A percentile compares a stretch with the other conserved stretches of the same genome.
These are phyloP conservation scores for Narthecium ossifragum DNA, from an alignment of 106 monocot species.

Conservation along the genomic window DNA sequence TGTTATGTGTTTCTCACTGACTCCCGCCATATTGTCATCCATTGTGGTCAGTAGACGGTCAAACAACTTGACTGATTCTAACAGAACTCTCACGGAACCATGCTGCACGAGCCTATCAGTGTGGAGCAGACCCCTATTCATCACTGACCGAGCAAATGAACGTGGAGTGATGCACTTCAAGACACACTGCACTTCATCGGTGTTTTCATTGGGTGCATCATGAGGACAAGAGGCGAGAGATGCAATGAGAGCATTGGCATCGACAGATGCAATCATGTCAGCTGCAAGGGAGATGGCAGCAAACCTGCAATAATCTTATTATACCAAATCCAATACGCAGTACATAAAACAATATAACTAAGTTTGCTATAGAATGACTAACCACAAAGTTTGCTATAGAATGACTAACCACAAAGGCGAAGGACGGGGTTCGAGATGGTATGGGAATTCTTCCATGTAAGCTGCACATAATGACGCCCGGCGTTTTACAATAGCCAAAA, in stretches of 20 bases:
- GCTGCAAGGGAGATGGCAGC: constrained; percentile 76
- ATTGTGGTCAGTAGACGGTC: constrained; percentile 31
- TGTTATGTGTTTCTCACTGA: neutral
- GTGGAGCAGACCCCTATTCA: constrained; percentile 86
- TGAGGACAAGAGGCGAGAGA: constrained; percentile 14
- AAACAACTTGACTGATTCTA: constrained; percentile 70
- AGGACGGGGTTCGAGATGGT: constrained; percentile 58
- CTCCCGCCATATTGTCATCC: constrained; percentile 21
- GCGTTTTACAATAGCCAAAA: constrained; percentile 58
- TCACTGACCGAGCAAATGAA: constrained; percentile 48
- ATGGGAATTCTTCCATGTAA: constrained; percentile 84
- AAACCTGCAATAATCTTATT: constrained; percentile 62
- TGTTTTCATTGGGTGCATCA: constrained; percentile 12
- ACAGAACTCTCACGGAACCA: constrained; percentile 57
- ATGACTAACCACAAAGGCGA: constrained; percentile 76
- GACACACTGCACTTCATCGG: constrained; percentile 28
- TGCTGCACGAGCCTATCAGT: constrained; percentile 65
- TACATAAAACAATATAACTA: neutral
- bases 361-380: no score
- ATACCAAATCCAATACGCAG: constrained; percentile 6
- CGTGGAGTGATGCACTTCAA: constrained; percentile 73
- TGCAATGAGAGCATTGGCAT: constrained; percentile 17
- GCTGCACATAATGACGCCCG: constrained; percentile 51
- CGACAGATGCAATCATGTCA: constrained; percentile 58
- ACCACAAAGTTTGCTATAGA: constrained; percentile 10